Percentiles rank a stretch among this genome's conserved stretches.
These are phyloP conservation scores for Cicer pinnatifidum DNA, from an alignment of 306 rosid genomes.

Conservation along the genomic window DNA sequence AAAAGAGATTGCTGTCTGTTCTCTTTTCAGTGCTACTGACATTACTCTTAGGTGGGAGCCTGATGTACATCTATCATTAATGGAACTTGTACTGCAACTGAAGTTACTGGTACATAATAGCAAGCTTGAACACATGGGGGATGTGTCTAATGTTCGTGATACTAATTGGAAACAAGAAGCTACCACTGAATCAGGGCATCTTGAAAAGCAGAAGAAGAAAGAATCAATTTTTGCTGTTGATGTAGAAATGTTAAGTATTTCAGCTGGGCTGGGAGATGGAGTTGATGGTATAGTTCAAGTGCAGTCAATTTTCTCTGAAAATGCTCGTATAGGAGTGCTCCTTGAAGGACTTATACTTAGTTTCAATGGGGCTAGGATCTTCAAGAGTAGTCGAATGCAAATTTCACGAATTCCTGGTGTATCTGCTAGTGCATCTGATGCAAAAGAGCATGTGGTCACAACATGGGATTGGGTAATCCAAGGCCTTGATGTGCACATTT, in stretches of 20 bases:
- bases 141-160: slow-evolving; percentile 50
- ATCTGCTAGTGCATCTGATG: slow-evolving; percentile 60
- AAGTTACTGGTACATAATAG: slow-evolving; percentile 75
- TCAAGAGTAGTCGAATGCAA: slow-evolving; percentile 97
- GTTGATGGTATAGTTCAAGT: slow-evolving; percentile 88
- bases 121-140: slow-evolving; percentile 62
- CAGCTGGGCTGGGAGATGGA: slow-evolving; percentile 93
- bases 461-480: slow-evolving; percentile 98
- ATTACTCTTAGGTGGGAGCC: slow-evolving; percentile 94
- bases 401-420: slow-evolving; percentile 86
- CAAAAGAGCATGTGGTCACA: slow-evolving; percentile 55
- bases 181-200: slow-evolving; percentile 54
- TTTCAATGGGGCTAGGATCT: slow-evolving; percentile 75
- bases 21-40: slow-evolving; percentile 98
- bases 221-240: slow-evolving; percentile 94
- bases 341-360: slow-evolving; percentile 91
- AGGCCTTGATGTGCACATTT: slow-evolving; percentile 88
- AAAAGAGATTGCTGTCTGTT: slow-evolving; percentile 88
- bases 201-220: slow-evolving; percentile 77
- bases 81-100: slow-evolving; percentile 79
- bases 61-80: slow-evolving; percentile 77
- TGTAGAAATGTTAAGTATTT: slow-evolving; percentile 82
- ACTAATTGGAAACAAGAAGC: slow-evolving; percentile 63
- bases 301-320: slow-evolving; percentile 97
- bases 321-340: slow-evolving; percentile 94